These are phyloP conservation scores for Zygoascus biomembranicola DNA, from an alignment of 805 yeast genomes.

Conservation along the genomic window DNA sequence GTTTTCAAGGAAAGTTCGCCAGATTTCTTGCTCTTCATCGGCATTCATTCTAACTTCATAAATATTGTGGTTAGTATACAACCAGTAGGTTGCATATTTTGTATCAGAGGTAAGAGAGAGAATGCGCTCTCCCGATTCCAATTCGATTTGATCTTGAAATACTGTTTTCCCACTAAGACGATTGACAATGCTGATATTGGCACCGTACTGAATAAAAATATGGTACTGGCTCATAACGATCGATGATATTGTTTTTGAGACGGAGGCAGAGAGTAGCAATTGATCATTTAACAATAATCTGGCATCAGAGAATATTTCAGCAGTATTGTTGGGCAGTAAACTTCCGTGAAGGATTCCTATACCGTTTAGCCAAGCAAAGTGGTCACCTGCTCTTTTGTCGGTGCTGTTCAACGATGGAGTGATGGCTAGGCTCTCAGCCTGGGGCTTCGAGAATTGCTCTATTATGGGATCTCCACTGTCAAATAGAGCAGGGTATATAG, in stretches of 20 bases:
- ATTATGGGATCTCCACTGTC: conserved; percentile 17
- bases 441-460: conserved; percentile 17
- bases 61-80: conserved; percentile 49
- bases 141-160: conserved; percentile 34
- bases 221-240: conserved; percentile 48
- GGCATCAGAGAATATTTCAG: conserved; percentile 27
- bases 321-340: conserved; percentile 14
- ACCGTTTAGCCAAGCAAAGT: conserved; percentile 42
- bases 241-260: conserved; percentile 26
- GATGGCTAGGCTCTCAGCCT: conserved; percentile 11
- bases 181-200: conserved; percentile 39
- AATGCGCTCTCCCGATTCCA: conserved; percentile 29
- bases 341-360: conserved; percentile 41
- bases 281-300: conserved; percentile 35
- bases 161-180: conserved; percentile 44
- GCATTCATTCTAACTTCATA: conserved; percentile 59
- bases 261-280: conserved; percentile 22
- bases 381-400: conserved; percentile 1
- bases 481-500: conserved; percentile 23
- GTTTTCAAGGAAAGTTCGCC: conserved; percentile 54
- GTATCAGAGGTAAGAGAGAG: conserved; percentile 46
- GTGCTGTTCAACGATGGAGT: conserved; percentile 10
- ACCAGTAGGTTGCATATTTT: conserved; percentile 60
- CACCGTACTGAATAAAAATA: conserved; percentile 38
- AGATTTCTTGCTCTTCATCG: conserved; percentile 64